Evolutionary conservation across 805 yeast genomes (phyloP).

Genomic region (Candida parachauliodes): DNA sequence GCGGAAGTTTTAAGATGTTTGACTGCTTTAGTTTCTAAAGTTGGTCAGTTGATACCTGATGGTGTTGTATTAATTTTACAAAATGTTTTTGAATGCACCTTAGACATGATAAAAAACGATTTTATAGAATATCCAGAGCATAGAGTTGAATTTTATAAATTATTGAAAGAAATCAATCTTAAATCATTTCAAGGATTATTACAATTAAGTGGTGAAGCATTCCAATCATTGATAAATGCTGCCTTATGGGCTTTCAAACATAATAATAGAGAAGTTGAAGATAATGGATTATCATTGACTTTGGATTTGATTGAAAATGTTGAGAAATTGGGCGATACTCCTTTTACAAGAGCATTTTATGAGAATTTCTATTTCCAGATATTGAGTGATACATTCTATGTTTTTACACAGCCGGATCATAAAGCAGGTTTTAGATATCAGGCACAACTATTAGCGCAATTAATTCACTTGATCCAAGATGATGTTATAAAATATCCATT

Average conservation of each 20-base stretch:
- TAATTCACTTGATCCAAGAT: constrained; percentile 79
- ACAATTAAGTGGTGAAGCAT: constrained; percentile 87
- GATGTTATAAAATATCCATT: constrained; percentile 73
- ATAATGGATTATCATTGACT: constrained; percentile 80
- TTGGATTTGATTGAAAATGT: constrained; percentile 82
- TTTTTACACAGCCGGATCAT: constrained; percentile 94
- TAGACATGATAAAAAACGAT: constrained; percentile 93
- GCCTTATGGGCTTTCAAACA: constrained; percentile 98
- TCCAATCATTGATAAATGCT: constrained; percentile 87
- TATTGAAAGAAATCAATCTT: constrained; percentile 80
- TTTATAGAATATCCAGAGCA: constrained; percentile 97
- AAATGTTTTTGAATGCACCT: constrained; percentile 89
- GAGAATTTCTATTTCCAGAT: constrained; percentile 85
- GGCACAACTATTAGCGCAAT: constrained; percentile 75
- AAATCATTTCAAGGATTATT: constrained; percentile 83
- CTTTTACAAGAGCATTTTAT: constrained; percentile 82
- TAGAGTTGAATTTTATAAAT: constrained; percentile 90
- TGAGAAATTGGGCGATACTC: constrained; percentile 65
- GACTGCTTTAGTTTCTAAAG: constrained; percentile 82
- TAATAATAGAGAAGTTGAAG: constrained; percentile 95
- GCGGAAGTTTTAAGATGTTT: constrained; percentile 96
- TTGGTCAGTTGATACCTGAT: constrained; percentile 83
- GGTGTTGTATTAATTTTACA: constrained; percentile 85
- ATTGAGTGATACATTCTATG: constrained; percentile 87
- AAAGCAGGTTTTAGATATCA: constrained; percentile 93